Percentiles rank a stretch among this genome's conserved stretches.
phyloP scores from a whole-genome alignment of 176 grass and related monocot species.

The Juncus effusus region DNA sequence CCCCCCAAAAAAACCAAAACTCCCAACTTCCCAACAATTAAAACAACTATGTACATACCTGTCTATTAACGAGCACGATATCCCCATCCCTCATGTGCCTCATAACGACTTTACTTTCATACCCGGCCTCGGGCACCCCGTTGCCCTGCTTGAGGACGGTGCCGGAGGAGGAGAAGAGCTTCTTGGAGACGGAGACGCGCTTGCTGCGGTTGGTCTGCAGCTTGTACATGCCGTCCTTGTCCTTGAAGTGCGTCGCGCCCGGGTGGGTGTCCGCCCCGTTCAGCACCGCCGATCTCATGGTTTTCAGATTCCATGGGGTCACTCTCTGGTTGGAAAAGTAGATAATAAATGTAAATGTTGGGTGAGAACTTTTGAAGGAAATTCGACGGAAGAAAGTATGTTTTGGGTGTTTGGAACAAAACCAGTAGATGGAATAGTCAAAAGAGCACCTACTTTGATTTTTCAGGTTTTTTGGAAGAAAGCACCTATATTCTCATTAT shows the following conservation, averaged over 20 bases:
- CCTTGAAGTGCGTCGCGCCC: constrained; percentile 79
- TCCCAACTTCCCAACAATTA: background rate
- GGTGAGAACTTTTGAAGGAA: constrained; percentile 4
- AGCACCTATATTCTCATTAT: too few relatives aligned
- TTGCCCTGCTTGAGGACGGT: constrained; percentile 50
- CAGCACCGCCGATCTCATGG: constrained; percentile 51
- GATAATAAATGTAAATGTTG: constrained; percentile 9
- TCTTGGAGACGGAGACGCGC: constrained; percentile 48
- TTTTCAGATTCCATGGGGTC: constrained; percentile 73
- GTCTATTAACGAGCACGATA: constrained; percentile 86
- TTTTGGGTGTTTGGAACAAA: too few relatives aligned
- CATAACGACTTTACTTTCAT: constrained; percentile 83
- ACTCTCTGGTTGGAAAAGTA: constrained; percentile 52
- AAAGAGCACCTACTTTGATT: too few relatives aligned
- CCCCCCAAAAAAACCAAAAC: too few relatives aligned
- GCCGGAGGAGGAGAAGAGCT: constrained; percentile 54
- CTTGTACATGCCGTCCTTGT: constrained; percentile 49
- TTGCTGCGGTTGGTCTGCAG: constrained; percentile 36
- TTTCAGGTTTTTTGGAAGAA: too few relatives aligned
- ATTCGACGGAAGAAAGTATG: too few relatives aligned
- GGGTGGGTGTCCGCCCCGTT: constrained; percentile 83
- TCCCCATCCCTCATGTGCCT: constrained; percentile 87
- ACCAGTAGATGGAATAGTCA: too few relatives aligned
- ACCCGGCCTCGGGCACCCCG: constrained; percentile 49
- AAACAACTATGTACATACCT: constrained; percentile 67